Conservation (phyloP, 331 rosid species). For the Quercus lobata region DNA sequence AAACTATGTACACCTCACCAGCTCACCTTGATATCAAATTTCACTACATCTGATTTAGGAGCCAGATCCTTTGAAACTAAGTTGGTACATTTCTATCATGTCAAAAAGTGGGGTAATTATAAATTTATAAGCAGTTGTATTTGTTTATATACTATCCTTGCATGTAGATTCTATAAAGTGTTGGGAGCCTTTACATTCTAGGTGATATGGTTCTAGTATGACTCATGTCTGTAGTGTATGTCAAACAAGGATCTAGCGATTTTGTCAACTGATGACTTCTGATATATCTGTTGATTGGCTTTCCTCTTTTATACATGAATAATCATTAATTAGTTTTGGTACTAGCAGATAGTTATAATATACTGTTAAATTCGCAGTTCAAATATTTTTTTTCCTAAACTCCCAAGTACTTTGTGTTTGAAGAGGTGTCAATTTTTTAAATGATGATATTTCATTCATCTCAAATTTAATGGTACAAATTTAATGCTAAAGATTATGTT, state of each 20-base stretch:
- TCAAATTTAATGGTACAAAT: slow-evolving; percentile 20
- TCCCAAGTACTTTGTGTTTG: too few relatives aligned
- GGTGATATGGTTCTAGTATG: too few relatives aligned
- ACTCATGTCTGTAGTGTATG: neutral
- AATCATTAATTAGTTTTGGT: neutral
- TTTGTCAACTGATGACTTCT: neutral
- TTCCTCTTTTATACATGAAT: neutral
- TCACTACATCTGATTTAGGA: neutral
- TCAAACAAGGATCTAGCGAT: neutral
- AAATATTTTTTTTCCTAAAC: too few relatives aligned
- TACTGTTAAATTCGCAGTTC: too few relatives aligned
- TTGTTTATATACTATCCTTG: too few relatives aligned
- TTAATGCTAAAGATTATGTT: slow-evolving; percentile 1
- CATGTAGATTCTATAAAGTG: too few relatives aligned
- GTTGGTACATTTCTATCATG: neutral
- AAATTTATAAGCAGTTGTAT: neutral
- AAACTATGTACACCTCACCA: too few relatives aligned
- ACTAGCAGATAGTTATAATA: neutral
- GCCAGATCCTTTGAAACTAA: neutral
- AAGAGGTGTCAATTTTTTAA: too few relatives aligned
- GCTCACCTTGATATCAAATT: too few relatives aligned
- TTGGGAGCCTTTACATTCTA: too few relatives aligned
- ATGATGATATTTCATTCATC: slow-evolving; percentile 2
- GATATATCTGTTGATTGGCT: neutral
- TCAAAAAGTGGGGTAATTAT: neutral